These are phyloP conservation scores for Vitis rupestris DNA, from an alignment of 164 flowering plant genomes.

Conservation along the genomic window DNA sequence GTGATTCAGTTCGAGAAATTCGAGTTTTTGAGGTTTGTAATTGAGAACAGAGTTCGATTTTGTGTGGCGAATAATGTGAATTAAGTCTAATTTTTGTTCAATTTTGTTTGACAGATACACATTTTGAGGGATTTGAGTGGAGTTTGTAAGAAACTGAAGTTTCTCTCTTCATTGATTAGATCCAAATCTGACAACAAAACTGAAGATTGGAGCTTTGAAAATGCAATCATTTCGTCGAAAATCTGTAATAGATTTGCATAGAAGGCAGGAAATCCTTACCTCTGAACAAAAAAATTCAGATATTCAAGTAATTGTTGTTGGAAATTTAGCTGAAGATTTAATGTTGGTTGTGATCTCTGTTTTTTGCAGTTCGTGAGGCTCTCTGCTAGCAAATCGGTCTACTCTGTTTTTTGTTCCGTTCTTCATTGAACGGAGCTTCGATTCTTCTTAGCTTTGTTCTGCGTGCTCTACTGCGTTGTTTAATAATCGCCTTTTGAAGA, in stretches of 20 bases:
- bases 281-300: no score
- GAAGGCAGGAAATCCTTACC: no score
- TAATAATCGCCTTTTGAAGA: slow-evolving; percentile 13
- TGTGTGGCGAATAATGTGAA: not conserved
- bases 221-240: slow-evolving; percentile 10
- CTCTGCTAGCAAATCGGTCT: slow-evolving; percentile 12
- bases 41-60: not conserved
- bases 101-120: slow-evolving; percentile 14
- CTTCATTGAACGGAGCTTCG: not conserved
- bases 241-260: slow-evolving; percentile 8
- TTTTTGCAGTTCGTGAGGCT: slow-evolving; percentile 14
- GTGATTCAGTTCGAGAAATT: no score
- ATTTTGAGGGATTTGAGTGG: slow-evolving; percentile 7
- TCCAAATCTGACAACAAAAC: slow-evolving; percentile 9
- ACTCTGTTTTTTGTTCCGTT: not conserved
- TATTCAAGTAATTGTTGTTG: not conserved
- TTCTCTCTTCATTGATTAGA: slow-evolving; percentile 3
- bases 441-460: not conserved
- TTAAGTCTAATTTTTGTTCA: not conserved
- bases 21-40: slow-evolving; percentile 17
- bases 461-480: slow-evolving; percentile 2
- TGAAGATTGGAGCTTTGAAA: slow-evolving; percentile 7
- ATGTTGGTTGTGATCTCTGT: not conserved
- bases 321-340: slow-evolving; percentile 10
- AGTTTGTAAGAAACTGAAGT: slow-evolving; percentile 5